Conservation (phyloP, 179 eudicot genomes). For the Beta lomatogona region DNA sequence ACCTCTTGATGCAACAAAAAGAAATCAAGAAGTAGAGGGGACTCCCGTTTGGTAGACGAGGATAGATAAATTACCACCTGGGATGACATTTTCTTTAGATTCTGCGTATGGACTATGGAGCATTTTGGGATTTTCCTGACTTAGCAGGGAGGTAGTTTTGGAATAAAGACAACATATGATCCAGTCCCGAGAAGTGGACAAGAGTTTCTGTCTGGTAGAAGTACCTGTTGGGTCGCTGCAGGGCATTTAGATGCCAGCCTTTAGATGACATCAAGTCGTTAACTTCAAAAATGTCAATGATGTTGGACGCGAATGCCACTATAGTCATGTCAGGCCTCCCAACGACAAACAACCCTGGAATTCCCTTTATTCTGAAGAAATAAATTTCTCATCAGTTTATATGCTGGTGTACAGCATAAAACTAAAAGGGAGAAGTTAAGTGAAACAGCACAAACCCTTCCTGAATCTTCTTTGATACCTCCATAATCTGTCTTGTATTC, state of each 20-base stretch:
- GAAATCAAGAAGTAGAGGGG: not conserved
- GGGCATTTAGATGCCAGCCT: constrained; percentile 97
- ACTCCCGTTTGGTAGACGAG: not conserved
- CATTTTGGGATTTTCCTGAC: not conserved
- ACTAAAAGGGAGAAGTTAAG: not conserved
- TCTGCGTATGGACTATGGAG: not conserved
- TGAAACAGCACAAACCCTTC: constrained; percentile 57
- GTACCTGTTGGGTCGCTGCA: constrained; percentile 95
- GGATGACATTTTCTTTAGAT: not conserved
- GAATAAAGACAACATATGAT: not conserved
- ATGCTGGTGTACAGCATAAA: not conserved
- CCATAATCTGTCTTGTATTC: constrained; percentile 89
- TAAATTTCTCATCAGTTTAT: not conserved
- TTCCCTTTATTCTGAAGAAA: constrained; percentile 60
- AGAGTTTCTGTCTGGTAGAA: not conserved
- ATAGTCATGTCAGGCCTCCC: constrained; percentile 99
- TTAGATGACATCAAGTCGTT: constrained; percentile 87
- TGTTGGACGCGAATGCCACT: constrained; percentile 82
- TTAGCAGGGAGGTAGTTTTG: not conserved
- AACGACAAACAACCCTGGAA: constrained; percentile 68
- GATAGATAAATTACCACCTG: not conserved
- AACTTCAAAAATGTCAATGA: constrained; percentile 91
- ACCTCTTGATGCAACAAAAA: not conserved
- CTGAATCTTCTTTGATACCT: constrained; percentile 79
- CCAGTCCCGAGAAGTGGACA: not conserved